Percentiles rank a stretch among this genome's conserved stretches.
phyloP scores from a whole-genome alignment of 129 eudicot genomes.

The Glebionis coronaria region DNA sequence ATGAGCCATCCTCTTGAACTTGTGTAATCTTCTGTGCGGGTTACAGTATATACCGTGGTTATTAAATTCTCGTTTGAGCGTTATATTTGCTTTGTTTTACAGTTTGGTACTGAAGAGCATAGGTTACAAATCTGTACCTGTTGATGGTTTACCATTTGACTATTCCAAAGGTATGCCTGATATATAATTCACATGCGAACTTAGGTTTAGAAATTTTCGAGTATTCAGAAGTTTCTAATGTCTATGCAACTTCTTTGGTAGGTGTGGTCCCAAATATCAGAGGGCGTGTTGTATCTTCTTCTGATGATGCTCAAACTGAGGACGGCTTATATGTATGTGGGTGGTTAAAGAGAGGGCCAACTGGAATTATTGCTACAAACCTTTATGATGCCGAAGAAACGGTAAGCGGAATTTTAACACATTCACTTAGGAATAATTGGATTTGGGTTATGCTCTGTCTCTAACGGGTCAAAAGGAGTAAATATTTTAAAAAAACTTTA shows the following conservation, averaged over 20 bases:
- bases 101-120: too few species aligned
- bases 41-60: too few species aligned
- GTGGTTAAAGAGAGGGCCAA: too few species aligned
- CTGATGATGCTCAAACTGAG: constrained; percentile 39
- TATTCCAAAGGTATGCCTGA: constrained; percentile 49
- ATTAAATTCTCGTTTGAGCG: too few species aligned
- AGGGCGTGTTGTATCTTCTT: constrained; percentile 61
- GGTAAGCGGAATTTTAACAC: constrained; percentile 36
- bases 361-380: constrained; percentile 85
- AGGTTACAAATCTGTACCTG: too few species aligned
- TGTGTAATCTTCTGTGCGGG: too few species aligned
- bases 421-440: not conserved
- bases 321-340: constrained; percentile 72
- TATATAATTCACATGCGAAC: not conserved
- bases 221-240: too few species aligned
- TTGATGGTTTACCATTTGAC: constrained; percentile 86
- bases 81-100: too few species aligned
- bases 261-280: constrained; percentile 79
- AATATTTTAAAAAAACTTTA: too few species aligned
- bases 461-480: not conserved
- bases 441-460: not conserved
- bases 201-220: too few species aligned
- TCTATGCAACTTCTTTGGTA: constrained; percentile 21
- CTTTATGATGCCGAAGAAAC: constrained; percentile 94
- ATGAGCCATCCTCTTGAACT: too few species aligned